Base-by-base conservation (phyloP, 176 grass and related monocot species). In the Pontederia paniculata region DNA sequence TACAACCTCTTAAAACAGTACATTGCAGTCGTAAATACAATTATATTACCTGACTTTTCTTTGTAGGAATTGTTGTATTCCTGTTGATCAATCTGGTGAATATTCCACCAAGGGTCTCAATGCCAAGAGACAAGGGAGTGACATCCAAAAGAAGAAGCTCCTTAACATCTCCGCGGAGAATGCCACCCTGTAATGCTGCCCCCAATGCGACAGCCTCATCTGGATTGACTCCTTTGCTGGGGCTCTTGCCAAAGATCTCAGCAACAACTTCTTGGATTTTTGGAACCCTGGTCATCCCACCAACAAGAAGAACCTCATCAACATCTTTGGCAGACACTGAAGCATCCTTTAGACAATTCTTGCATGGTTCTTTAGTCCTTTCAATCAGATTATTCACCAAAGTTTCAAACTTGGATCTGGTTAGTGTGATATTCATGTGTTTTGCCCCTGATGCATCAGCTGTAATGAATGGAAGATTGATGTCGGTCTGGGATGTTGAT, bases 241-340 rank as follows among this genome's bases (percentile, higher is more conserved):
- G 85, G 23, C 22, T 83, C 77, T 74, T 83, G 8, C 73, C 85
- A 59, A 89, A 89, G 43, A 89, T 80, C 37, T 74, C 80, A 17
- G 77, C 57, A 22, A 89, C 85, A 25, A 74, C 42, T 73, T 80
- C 80, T 43, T 89, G 80, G 14, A 89, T 80, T 80, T 89, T 89
- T 44, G 80, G 85, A 73, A 89, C 80, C 73, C 80, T 79, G 44
- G 85, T 84, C 85, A 84, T 89, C 43, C 85, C 85, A 74, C 85
- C 85, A 63, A 89, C 85, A 45, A 89, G 74, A 52, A 89, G 80
- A 15, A 89, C 80, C 57, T 89, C 85, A 63, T 89, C 80, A 17
- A 89, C 85, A 12, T 89, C 85, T 66, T 89, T 89, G 21, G 59
- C 68, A 37, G 73, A 83, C 61, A 89, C 66, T 2, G 64, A 52